phyloP scores from a whole-genome alignment of 2,329 filamentous ascomycete genomes.

The Alternaria sp. region DNA sequence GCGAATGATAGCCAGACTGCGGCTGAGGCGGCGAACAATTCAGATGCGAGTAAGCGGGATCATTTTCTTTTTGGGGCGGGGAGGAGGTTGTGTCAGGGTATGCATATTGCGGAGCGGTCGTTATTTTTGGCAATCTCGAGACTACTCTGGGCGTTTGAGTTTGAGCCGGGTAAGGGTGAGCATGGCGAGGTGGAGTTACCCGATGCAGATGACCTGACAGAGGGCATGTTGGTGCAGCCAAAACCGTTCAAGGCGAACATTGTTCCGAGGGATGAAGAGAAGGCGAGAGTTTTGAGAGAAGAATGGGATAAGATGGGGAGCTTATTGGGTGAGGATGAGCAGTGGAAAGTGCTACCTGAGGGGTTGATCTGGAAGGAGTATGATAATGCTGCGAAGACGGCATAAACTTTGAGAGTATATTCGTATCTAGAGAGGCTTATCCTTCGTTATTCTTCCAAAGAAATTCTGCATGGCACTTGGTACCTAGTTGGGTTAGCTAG shows the following conservation, averaged over 20 bases:
- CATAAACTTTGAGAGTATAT: background rate
- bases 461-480: too few relatives aligned
- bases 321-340: constrained; percentile 24
- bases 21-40: constrained; percentile 44
- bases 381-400: constrained; percentile 11
- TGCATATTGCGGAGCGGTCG: constrained; percentile 47
- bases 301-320: constrained; percentile 30
- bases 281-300: constrained; percentile 12
- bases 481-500: too few relatives aligned
- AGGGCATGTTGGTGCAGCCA: constrained; percentile 29
- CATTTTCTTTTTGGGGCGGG: constrained; percentile 52
- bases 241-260: constrained; percentile 28
- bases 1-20: constrained; percentile 34
- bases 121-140: constrained; percentile 44
- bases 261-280: constrained; percentile 19
- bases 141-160: constrained; percentile 47
- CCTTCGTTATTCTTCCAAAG: too few relatives aligned
- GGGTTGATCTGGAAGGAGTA: constrained; percentile 27
- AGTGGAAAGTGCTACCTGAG: constrained; percentile 34
- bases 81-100: constrained; percentile 49
- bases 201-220: constrained; percentile 23
- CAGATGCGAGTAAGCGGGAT: constrained; percentile 39
- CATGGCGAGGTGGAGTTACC: constrained; percentile 19
- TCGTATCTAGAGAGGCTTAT: too few relatives aligned
- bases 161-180: constrained; percentile 7